Base-by-base conservation (phyloP, 2,329 filamentous ascomycete genomes). In the Xylariaceae sp. region DNA sequence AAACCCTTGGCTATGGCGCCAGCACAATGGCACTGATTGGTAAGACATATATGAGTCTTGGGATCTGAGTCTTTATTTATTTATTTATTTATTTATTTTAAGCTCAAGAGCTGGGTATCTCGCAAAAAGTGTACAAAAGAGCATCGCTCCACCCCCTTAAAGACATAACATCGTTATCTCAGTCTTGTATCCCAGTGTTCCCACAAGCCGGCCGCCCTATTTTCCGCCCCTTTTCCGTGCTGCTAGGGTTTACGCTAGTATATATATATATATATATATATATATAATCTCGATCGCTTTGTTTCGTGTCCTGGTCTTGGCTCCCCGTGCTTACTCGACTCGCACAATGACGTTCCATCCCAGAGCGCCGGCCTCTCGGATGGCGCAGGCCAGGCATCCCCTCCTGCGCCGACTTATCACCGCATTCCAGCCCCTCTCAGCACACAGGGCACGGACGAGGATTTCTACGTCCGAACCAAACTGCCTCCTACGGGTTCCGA, bases 351-450 rank as follows among this genome's bases (percentile, higher is more conserved):
- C 81, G 63, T 82, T 83, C 77, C 90, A 86, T 2, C 84, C 86
- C 55, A 91, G 70, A 2, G 87, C 89, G 4, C 85, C 85, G 0
- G 89, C 89, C 75, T 93, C 89, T 18, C 90, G 81, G 43, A 93
- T 83, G 41, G 88, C 88, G 71, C 90, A 93, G 2, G 83, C 82
- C 37, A 93, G 72, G 68, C 90, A 93, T 0, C 87, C 89, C 58
- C 88, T 79, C 61, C 84, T 82, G 40, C 81, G 78, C 49, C 88
- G 79, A 58, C 87, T 89, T 60, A 93, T 79, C 18, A 93, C 70
- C 20, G 89, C 89, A 69, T 91, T 89, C 79, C 87, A 87, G 2
- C 89, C 89, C 63, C 82, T 85, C 67, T 90, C 85, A 0, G 89
- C 87, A 69, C 90, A 93, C 62, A 90, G 79, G 1, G 89, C 89